Base-by-base conservation (phyloP, 345 rosid genomes). In the Fremontodendron californicum region DNA sequence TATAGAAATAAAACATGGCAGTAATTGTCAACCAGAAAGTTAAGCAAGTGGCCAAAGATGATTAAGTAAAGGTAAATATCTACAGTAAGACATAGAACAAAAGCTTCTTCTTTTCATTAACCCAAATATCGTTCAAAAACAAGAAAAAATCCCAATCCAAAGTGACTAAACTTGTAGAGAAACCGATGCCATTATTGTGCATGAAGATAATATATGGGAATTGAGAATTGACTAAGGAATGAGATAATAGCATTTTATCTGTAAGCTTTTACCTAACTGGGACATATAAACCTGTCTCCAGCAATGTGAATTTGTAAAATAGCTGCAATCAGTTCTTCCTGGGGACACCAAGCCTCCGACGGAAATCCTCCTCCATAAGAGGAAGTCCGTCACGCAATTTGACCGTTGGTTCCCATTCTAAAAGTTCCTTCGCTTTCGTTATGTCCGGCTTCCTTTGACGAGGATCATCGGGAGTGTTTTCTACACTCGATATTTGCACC, bases 391-490 rank as follows among this genome's bases (percentile, higher is more conserved):
- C 96, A 0, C 92, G 87, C 71, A 95, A 82, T 84, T 93, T 93
- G 60, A 95, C 83, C 84, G 83, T 93, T 7, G 99, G 97, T 81
- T 93, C 94, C 98, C 99, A 95, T 67, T 94, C 93, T 1, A 95
- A 90, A 79, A 91, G 81, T 81, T 93, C 87, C 68, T 84, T 91
- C 23, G 98, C 99, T 83, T 88, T 95, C 67, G 88, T 84, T 80
- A 93, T 95, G 77, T 88, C 91, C 1, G 98, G 99, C 84, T 93
- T 95, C 81, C 99, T 89, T 81, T 95, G 98, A 10, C 86, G 94
- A 9, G 99, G 99, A 87, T 95, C 99, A 79, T 95, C 97, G 0
- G 98, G 99, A 57, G 98, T 95, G 82, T 93, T 95, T 81, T 95
- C 98, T 35, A 93, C 98, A 85, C 40, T 76, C 37, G 57, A 55